Evolutionary conservation across 75 land plant genomes (phyloP).

Genomic region (Chamaecyparis obtusa): DNA sequence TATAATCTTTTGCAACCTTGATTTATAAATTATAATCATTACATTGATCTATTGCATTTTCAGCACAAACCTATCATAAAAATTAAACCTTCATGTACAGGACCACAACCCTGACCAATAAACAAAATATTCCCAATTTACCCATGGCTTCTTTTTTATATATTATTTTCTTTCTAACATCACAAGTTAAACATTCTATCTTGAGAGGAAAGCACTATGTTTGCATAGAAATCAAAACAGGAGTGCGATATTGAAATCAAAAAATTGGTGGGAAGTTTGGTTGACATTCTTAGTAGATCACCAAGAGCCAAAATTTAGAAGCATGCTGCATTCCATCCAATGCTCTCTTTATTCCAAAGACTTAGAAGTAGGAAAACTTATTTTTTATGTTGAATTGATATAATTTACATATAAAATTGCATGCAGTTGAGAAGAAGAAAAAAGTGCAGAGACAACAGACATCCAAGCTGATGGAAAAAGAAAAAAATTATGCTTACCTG

Average conservation of each 20-base stretch:
- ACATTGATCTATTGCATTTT: neutral
- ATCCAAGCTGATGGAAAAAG: neutral
- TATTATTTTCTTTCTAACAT: neutral
- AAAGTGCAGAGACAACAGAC: neutral
- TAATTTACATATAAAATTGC: neutral
- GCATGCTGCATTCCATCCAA: neutral
- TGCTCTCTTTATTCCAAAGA: neutral
- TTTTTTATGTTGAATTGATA: neutral
- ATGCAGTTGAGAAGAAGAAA: neutral
- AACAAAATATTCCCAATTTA: neutral
- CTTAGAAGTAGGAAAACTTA: neutral
- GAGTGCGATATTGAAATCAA: neutral
- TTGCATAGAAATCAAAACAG: neutral
- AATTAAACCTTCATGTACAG: neutral
- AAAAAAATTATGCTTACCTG: constrained; percentile 35
- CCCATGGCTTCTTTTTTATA: neutral
- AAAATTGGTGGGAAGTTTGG: neutral
- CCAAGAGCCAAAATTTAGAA: neutral
- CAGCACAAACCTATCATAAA: neutral
- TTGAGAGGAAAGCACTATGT: neutral
- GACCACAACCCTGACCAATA: neutral
- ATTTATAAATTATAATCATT: neutral
- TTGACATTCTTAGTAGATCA: neutral
- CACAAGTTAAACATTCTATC: neutral
- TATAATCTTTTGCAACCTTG: neutral